Conservation (phyloP, 345 rosid species). For the Dimocarpus longan region DNA sequence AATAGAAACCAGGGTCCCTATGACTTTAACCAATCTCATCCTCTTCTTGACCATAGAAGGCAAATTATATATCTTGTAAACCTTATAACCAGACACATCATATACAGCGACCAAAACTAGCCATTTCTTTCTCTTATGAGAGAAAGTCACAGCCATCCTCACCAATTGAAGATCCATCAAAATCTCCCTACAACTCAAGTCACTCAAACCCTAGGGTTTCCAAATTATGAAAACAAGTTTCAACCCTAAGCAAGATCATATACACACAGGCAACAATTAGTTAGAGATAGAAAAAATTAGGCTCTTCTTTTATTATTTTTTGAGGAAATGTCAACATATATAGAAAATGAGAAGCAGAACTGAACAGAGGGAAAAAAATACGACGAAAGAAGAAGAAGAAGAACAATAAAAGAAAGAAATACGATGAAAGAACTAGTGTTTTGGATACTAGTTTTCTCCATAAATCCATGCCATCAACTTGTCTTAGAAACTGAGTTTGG, state of each 20-base stretch:
- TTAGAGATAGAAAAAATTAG: not conserved
- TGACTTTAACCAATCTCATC: conserved; percentile 56
- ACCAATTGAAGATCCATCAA: conserved; percentile 64
- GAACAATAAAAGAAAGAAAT: too few species aligned
- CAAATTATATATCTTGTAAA: conserved; percentile 64
- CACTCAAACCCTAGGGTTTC: conserved; percentile 6
- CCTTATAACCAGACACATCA: conserved; percentile 78
- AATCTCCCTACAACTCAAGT: conserved; percentile 25
- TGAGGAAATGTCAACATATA: too few species aligned
- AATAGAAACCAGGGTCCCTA: conserved; percentile 60
- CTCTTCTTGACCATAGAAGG: conserved; percentile 67
- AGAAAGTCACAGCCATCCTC: conserved; percentile 40
- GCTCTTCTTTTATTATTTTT: not conserved
- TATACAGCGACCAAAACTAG: conserved; percentile 52
- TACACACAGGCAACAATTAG: not conserved
- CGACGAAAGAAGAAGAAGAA: too few species aligned
- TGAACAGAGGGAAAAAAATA: too few species aligned
- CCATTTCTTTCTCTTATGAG: conserved; percentile 66
- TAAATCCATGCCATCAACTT: too few species aligned
- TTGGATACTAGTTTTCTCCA: too few species aligned
- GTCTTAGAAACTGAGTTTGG: too few species aligned
- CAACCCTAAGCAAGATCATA: not conserved
- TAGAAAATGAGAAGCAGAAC: too few species aligned
- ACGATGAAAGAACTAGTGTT: too few species aligned
- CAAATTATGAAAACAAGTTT: not conserved